Evolutionary conservation across 1,284 basidiomycete species (phyloP).

Genomic region (Cerrena zonata): DNA sequence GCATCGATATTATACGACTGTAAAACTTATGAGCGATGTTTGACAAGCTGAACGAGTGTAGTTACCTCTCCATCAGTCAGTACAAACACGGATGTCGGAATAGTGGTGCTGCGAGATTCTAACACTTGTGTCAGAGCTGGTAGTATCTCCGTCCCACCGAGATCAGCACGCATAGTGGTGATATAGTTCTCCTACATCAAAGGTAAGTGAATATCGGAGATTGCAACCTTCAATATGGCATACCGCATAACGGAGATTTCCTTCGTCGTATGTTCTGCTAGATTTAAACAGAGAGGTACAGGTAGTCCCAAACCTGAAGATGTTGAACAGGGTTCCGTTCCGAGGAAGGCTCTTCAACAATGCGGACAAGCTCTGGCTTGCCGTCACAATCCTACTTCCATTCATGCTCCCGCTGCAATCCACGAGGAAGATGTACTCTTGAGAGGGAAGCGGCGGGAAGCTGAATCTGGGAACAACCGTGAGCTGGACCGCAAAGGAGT

Average conservation of each 20-base stretch:
- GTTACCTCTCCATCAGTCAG: conserved; percentile 24
- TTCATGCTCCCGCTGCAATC: conserved; percentile 45
- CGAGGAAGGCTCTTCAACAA: conserved; percentile 38
- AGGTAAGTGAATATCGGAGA: conserved; percentile 5
- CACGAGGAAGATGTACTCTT: conserved; percentile 46
- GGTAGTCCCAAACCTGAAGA: conserved; percentile 42
- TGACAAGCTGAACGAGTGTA: not conserved
- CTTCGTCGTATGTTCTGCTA: conserved; percentile 31
- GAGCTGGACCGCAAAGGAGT: conserved; percentile 45
- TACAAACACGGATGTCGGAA: conserved; percentile 44
- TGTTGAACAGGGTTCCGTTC: conserved; percentile 38
- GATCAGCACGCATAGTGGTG: conserved; percentile 34
- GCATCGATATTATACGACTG: conserved; percentile 6
- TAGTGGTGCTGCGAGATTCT: conserved; percentile 23
- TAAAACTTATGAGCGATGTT: not conserved
- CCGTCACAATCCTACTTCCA: conserved; percentile 30
- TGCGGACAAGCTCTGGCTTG: conserved; percentile 34
- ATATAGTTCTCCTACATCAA: conserved; percentile 28
- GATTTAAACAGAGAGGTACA: conserved; percentile 32
- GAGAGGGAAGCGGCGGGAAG: conserved; percentile 31
- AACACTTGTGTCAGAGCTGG: conserved; percentile 34
- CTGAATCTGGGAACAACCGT: conserved; percentile 46
- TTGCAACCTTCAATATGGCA: conserved; percentile 13
- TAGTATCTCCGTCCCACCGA: conserved; percentile 45
- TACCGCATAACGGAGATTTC: conserved; percentile 35